A percentile compares a stretch with the other conserved stretches of the same genome.
Conservation (phyloP, 345 rosid genomes). For the Eucalyptus grandis region DNA sequence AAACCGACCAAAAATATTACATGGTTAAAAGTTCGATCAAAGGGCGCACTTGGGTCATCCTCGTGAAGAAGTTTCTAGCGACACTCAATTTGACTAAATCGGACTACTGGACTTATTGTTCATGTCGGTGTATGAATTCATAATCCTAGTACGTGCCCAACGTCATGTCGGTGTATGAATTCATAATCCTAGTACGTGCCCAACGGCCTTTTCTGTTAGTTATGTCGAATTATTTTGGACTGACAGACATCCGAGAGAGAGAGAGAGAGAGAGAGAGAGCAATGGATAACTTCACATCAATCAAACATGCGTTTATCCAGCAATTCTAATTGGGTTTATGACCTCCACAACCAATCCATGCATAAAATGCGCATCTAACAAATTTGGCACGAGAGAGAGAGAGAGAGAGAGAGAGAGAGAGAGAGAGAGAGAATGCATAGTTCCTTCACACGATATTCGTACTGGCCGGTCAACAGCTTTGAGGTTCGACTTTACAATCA, state of each 20-base stretch:
- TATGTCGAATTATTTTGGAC: neutral
- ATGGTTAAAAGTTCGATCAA: neutral
- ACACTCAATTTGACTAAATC: neutral
- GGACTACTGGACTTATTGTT: neutral
- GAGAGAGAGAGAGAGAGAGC: neutral
- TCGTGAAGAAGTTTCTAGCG: neutral
- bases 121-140: neutral
- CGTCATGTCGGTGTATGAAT: neutral
- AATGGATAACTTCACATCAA: neutral
- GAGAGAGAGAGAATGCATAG: neutral
- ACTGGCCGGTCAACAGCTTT: neutral
- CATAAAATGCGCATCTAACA: too few species aligned
- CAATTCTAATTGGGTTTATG: neutral
- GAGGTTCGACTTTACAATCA: neutral
- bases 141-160: neutral
- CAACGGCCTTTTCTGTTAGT: neutral
- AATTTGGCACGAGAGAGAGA: neutral
- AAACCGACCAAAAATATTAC: neutral
- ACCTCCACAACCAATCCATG: neutral
- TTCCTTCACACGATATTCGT: neutral
- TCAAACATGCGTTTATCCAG: neutral
- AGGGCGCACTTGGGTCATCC: neutral
- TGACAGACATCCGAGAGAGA: neutral
- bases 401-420: too few species aligned
- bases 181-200: neutral